These are phyloP conservation scores for Fusarium papillatum DNA, from an alignment of 2,329 filamentous ascomycete species.

Conservation along the genomic window DNA sequence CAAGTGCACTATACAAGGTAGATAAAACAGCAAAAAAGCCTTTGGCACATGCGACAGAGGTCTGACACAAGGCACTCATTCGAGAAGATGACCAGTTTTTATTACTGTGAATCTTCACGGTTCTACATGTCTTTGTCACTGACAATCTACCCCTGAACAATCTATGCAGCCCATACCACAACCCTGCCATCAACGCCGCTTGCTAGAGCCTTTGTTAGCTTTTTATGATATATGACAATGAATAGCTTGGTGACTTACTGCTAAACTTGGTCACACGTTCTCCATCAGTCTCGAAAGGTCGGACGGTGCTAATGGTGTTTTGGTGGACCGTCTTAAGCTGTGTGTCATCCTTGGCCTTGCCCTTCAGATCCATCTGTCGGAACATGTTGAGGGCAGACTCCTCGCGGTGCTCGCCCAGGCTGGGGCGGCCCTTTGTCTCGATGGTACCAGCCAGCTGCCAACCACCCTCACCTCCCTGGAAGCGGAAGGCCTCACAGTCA, in stretches of 20 bases:
- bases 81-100: neutral
- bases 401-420: constrained; percentile 76
- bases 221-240: constrained; percentile 28
- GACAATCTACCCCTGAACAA: neutral
- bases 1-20: neutral
- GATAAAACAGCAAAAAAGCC: neutral
- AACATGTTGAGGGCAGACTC: constrained; percentile 99
- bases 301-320: constrained; percentile 91
- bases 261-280: constrained; percentile 83
- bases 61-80: constrained; percentile 3
- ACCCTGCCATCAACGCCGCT: constrained; percentile 88
- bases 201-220: constrained; percentile 61
- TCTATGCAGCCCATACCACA: constrained; percentile 81
- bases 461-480: constrained; percentile 81
- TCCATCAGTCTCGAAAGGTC: constrained; percentile 78
- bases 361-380: constrained; percentile 97
- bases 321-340: constrained; percentile 96
- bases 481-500: constrained; percentile 90
- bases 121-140: constrained; percentile 12
- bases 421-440: constrained; percentile 78
- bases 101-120: neutral
- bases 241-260: constrained; percentile 70
- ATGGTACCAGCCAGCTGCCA: constrained; percentile 89
- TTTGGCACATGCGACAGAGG: neutral
- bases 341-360: constrained; percentile 91